Evolutionary conservation across 441 rosid species (phyloP), one percentile per base, ranked within the genome.

Genomic region (Gossypium davidsonii): DNA sequence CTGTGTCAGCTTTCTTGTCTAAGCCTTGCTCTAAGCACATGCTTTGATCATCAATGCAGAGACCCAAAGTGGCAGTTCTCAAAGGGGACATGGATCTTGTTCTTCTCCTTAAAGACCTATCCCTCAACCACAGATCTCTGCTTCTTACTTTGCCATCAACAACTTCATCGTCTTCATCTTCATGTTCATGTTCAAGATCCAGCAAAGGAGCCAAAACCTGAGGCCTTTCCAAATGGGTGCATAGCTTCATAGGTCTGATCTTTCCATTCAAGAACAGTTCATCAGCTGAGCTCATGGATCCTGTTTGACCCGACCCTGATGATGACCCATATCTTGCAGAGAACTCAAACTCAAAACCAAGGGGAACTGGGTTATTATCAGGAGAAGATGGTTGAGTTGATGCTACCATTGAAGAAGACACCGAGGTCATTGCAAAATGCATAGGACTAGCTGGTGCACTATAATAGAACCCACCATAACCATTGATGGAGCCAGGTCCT

Each of bases 401-500:
- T 76, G 75, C 62, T 72, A 79, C 70, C 67, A 59, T 78, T 9
- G 82, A 56, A 11, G 82, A 56, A 11, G 81, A 42, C 0, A 78
- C 74, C 0, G 88, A 77, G 39, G 82, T 72, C 0, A 92, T 69
- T 25, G 89, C 82, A 74, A 90, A 94, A 73, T 94, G 98, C 94
- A 91, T 94, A 15, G 99, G 99, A 71, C 99, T 92, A 0, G 98
- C 87, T 0, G 99, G 99, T 31, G 96, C 94, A 67, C 99, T 95
- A 84, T 91, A 92, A 76, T 82, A 95, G 77, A 87, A 95, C 31
- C 94, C 91, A 0, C 88, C 61, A 39, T 58, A 58, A 0, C 88
- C 88, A 60, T 28, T 60, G 65, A 26, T 60, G 44, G 65, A 60
- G 4, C 65, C 65, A 6, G 44, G 65, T 2, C 65, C 65, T 1